phyloP scores from a whole-genome alignment of 495 filamentous ascomycete species.

The Annulohypoxylon bovei region DNA sequence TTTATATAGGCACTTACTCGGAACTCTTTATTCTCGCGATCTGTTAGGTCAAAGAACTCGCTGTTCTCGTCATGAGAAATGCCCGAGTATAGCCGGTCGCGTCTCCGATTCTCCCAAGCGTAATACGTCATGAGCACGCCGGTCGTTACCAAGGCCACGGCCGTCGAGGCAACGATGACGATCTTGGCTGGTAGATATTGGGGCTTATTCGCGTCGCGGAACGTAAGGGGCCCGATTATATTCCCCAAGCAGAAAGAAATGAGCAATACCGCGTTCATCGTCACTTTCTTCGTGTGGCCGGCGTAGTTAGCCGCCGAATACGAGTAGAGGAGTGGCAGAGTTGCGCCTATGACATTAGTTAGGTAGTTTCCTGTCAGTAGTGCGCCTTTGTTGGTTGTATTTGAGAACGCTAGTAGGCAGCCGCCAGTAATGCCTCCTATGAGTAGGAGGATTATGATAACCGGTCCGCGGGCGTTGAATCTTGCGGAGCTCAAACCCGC shows the following conservation, averaged over 20 bases:
- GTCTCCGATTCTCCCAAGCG: slow-evolving; percentile 61
- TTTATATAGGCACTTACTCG: slow-evolving; percentile 24
- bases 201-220: slow-evolving; percentile 36
- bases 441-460: slow-evolving; percentile 34
- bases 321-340: slow-evolving; percentile 39
- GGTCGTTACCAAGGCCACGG: slow-evolving; percentile 43
- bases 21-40: slow-evolving; percentile 65
- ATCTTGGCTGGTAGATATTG: slow-evolving; percentile 41
- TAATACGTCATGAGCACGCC: slow-evolving; percentile 48
- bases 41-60: slow-evolving; percentile 67
- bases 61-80: slow-evolving; percentile 46
- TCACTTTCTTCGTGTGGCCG: slow-evolving; percentile 46
- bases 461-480: slow-evolving; percentile 32
- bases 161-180: slow-evolving; percentile 30
- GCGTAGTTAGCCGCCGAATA: slow-evolving; percentile 41
- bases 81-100: slow-evolving; percentile 59
- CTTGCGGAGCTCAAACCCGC: slow-evolving; percentile 22
- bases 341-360: slow-evolving; percentile 42
- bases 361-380: slow-evolving; percentile 55
- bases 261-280: slow-evolving; percentile 40
- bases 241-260: slow-evolving; percentile 40
- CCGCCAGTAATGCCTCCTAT: slow-evolving; percentile 50
- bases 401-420: slow-evolving; percentile 47
- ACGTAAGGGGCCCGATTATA: slow-evolving; percentile 44
- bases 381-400: slow-evolving; percentile 45